Evolutionary conservation across 139 green algal species (phyloP), one percentile per base, ranked within the genome.

Genomic region (Edaphochlamys debaryana): DNA sequence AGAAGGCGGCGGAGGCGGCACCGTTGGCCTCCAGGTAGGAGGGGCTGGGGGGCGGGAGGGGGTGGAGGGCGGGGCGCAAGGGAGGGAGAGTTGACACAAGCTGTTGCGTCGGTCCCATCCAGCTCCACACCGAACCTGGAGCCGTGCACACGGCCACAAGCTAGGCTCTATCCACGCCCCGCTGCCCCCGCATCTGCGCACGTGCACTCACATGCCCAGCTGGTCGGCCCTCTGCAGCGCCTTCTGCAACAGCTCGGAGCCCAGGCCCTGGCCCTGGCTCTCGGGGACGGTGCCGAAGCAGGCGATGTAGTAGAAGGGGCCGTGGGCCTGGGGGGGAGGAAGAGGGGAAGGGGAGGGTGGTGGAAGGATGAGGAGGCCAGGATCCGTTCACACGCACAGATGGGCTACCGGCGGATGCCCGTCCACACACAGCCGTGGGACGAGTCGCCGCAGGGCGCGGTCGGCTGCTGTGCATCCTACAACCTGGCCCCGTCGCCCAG

Each of bases 271-370:
- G 58, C 76, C 76, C 45, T 82, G 76, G 32, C 36, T 29, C 15
- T 64, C 62, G 4, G 76, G 76, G 20, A 17, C 41, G 5, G 76
- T 82, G 41, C 62, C 76, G 36, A 82, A 82, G 20, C 62, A 73
- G 41, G 37, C 40, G 41, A 82, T 64, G 76, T 82, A 82, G 37
- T 73, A 62, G 62, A 82, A 73, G n/a, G n/a, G 41, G 42, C 76
- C 76, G 42, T 82, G 41, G 42, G 32, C 76, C 76, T 82, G 76
- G 29, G 32, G 5, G 62, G 22, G 34, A 15, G 22, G 4, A 11
- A 29, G 23, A 34, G 11, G n/a, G 29, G 73, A 17, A 54, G 38
- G 74, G 25, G 67, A 4, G 52, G 52, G 19, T 15, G 22, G 30
- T 38, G 25, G 13, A 15, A 54, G 48, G 11, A 54, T n/a, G n/a